Conservation (phyloP, 176 grass and related monocot genomes). For the Stipa capillata region DNA sequence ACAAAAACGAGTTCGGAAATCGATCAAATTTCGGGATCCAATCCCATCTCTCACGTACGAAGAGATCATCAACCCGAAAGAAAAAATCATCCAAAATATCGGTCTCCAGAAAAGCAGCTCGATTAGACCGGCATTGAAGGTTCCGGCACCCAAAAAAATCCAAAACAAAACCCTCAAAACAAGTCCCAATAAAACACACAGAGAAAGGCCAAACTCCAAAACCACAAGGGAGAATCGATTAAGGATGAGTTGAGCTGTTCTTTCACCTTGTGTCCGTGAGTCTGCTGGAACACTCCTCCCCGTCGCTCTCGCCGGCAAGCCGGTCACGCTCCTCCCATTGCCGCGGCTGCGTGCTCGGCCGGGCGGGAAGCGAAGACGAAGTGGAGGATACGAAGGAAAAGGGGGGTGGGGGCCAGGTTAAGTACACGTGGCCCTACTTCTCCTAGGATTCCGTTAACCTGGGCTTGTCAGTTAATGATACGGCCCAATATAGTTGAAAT, state of each 20-base stretch:
- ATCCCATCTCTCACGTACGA: neutral
- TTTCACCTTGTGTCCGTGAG: neutral
- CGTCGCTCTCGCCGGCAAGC: neutral
- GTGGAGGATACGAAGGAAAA: constrained; percentile 17
- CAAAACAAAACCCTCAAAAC: neutral
- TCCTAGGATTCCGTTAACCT: constrained; percentile 32
- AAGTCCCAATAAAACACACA: neutral
- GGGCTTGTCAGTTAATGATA: neutral
- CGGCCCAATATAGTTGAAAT: too few species aligned
- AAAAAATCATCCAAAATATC: neutral
- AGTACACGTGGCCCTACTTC: constrained; percentile 23
- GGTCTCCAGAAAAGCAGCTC: neutral
- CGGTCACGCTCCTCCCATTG: constrained; percentile 23
- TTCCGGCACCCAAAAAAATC: neutral
- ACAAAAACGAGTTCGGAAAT: neutral
- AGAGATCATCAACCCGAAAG: too few species aligned
- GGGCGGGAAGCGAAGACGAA: constrained; percentile 53
- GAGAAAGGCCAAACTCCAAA: neutral
- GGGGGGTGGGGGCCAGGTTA: neutral
- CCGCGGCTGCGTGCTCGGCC: too few species aligned
- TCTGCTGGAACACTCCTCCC: neutral
- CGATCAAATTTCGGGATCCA: too few species aligned
- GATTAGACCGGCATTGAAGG: constrained; percentile 1
- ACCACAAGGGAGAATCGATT: neutral
- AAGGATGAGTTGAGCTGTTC: neutral